Percentiles rank a stretch among this genome's conserved stretches.
phyloP scores from a whole-genome alignment of 129 eudicot species.

The Deinandra increscens region DNA sequence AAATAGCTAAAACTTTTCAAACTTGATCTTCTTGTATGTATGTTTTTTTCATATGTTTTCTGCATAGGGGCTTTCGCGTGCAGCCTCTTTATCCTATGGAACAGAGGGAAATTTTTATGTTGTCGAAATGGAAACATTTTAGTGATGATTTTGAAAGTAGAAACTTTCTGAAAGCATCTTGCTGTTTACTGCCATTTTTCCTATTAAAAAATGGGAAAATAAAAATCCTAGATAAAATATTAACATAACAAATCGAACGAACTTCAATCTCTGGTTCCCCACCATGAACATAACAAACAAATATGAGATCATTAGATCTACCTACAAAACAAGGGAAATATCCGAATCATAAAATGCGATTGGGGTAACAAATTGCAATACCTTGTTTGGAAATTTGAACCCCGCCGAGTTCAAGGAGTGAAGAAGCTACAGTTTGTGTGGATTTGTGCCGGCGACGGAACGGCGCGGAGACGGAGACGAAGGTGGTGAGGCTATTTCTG shows the following conservation, averaged over 20 bases:
- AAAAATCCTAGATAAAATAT: too few species aligned
- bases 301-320: too few species aligned
- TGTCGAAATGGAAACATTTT: background rate
- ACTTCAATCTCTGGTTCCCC: background rate
- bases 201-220: too few species aligned
- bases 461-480: constrained; percentile 21
- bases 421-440: constrained; percentile 29
- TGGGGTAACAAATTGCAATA: background rate
- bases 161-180: background rate
- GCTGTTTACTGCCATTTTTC: background rate
- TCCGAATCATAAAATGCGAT: background rate
- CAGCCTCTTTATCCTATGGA: too few species aligned
- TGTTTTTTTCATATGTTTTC: too few species aligned
- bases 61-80: too few species aligned
- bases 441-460: constrained; percentile 34
- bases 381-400: constrained; percentile 67
- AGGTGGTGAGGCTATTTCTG: constrained; percentile 25
- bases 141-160: background rate
- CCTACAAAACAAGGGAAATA: too few species aligned
- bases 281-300: too few species aligned
- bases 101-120: too few species aligned
- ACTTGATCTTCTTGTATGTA: too few species aligned
- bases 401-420: constrained; percentile 71
- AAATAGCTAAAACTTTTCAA: background rate
- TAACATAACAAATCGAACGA: too few species aligned